A percentile compares a stretch with the other conserved stretches of the same genome.
Conservation (phyloP, 306 rosid species). For the Cucurbita ficifolia region DNA sequence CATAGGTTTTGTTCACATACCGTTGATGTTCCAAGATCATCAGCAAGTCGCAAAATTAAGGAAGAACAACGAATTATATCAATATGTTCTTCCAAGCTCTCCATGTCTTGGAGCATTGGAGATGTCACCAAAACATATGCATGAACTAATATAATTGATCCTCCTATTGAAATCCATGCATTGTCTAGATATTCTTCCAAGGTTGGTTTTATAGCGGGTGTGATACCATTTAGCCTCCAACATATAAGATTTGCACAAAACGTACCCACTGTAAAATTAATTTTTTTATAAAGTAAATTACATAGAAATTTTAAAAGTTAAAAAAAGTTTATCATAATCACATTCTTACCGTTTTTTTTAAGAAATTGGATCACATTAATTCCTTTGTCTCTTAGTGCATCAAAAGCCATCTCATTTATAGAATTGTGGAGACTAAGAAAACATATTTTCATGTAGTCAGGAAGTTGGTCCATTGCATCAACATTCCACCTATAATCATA, state of each 20-base stretch:
- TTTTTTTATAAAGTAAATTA: too few relatives aligned
- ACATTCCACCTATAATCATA: constrained; percentile 4
- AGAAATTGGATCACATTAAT: background rate
- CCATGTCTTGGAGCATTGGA: background rate
- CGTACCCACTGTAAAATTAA: background rate
- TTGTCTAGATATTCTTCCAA: background rate
- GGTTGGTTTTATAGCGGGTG: background rate
- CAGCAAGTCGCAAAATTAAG: background rate
- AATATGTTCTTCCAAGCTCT: background rate
- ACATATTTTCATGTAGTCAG: background rate
- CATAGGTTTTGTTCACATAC: too few relatives aligned
- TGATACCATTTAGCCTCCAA: background rate
- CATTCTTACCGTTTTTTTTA: background rate
- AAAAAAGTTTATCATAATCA: too few relatives aligned
- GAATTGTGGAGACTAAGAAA: background rate
- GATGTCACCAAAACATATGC: background rate
- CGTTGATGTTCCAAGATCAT: background rate
- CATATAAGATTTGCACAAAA: background rate
- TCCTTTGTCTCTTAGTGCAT: background rate
- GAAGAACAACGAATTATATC: background rate
- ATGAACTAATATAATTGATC: background rate
- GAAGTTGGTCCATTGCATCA: background rate
- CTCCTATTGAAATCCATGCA: background rate
- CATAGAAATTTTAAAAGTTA: too few relatives aligned
- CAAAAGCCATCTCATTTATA: constrained; percentile 4